Evolutionary conservation across 768 basidiomycete species (phyloP).

Genomic region (Amanita exitialis): DNA sequence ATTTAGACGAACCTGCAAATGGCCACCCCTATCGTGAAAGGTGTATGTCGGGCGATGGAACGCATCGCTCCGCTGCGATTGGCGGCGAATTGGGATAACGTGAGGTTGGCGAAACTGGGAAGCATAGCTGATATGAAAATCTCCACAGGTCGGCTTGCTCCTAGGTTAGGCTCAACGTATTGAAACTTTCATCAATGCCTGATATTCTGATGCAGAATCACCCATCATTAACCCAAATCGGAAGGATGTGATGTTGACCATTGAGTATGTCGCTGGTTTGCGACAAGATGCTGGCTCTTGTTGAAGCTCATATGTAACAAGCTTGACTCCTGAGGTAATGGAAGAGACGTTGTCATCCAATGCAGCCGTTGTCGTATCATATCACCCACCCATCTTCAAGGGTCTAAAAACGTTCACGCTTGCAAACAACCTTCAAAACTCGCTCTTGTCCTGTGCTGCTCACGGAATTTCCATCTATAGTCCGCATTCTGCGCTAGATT

Average conservation of each 20-base stretch:
- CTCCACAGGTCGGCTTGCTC: constrained; percentile 58
- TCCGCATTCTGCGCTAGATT: constrained; percentile 86
- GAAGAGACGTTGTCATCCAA: constrained; percentile 54
- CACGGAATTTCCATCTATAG: constrained; percentile 79
- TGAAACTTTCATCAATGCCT: neutral
- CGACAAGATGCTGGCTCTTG: constrained; percentile 10
- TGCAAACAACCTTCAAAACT: constrained; percentile 66
- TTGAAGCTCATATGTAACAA: constrained; percentile 19
- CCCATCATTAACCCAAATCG: constrained; percentile 35
- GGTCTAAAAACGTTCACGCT: constrained; percentile 70
- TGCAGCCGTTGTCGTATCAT: constrained; percentile 63
- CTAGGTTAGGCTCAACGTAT: constrained; percentile 37
- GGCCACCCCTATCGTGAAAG: constrained; percentile 31
- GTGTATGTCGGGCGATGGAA: constrained; percentile 62
- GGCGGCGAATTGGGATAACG: constrained; percentile 93
- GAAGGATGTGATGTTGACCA: constrained; percentile 53
- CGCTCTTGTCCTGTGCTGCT: constrained; percentile 71
- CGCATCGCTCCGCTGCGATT: constrained; percentile 78
- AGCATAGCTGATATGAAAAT: constrained; percentile 6
- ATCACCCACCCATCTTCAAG: constrained; percentile 81
- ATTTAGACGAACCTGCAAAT: constrained; percentile 11
- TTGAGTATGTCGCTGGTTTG: constrained; percentile 40
- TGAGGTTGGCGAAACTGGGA: constrained; percentile 28
- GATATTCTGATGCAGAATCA: constrained; percentile 30
- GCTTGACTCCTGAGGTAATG: constrained; percentile 64